Conservation (phyloP, 108 stramenopile species). For the Asterionellopsis glacialis region DNA sequence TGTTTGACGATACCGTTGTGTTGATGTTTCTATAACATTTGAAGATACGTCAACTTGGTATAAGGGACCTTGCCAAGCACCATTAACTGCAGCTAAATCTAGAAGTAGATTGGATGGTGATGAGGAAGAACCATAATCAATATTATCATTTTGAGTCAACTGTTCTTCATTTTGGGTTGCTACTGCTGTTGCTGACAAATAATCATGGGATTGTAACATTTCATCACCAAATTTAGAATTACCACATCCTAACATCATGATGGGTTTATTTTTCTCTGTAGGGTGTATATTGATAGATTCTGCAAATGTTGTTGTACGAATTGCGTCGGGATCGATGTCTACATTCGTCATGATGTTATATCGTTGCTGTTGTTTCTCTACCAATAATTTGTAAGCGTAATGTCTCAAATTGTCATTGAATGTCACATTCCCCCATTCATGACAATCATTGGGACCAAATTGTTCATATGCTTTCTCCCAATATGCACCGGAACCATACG, state of each 20-base stretch:
- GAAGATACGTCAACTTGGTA: slow-evolving; percentile 66
- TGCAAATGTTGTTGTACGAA: slow-evolving; percentile 43
- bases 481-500: slow-evolving; percentile 46
- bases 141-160: too few relatives aligned
- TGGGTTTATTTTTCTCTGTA: slow-evolving; percentile 32
- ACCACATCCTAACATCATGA: slow-evolving; percentile 76
- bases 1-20: slow-evolving; percentile 4
- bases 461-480: slow-evolving; percentile 60
- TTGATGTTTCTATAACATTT: slow-evolving; percentile 25
- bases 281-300: slow-evolving; percentile 29
- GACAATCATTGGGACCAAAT: slow-evolving; percentile 42
- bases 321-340: too few relatives aligned
- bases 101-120: too few relatives aligned
- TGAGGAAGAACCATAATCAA: too few relatives aligned
- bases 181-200: too few relatives aligned
- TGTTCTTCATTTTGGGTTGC: too few relatives aligned
- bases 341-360: too few relatives aligned
- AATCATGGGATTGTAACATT: slow-evolving; percentile 13
- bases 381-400: slow-evolving; percentile 24
- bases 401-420: slow-evolving; percentile 25
- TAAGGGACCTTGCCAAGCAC: slow-evolving; percentile 28
- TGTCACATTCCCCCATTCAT: slow-evolving; percentile 73
- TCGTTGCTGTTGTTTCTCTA: slow-evolving; percentile 7
- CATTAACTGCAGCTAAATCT: too few relatives aligned
- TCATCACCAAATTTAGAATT: slow-evolving; percentile 75